These are phyloP conservation scores for Agroathelia rolfsii DNA, from an alignment of 1,284 basidiomycete genomes.

Conservation along the genomic window DNA sequence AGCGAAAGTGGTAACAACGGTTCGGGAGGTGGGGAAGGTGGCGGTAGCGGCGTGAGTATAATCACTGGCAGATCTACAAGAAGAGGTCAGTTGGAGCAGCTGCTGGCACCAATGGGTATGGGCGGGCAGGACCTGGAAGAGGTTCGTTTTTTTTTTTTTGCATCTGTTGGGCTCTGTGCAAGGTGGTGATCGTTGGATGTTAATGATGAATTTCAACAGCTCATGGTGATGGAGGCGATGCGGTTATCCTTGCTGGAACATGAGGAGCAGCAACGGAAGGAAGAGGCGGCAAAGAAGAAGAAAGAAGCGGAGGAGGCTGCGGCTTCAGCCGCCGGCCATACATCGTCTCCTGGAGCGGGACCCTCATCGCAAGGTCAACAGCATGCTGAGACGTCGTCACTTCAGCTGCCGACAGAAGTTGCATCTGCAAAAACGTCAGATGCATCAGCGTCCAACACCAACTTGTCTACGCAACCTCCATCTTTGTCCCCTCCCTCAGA, in stretches of 20 bases:
- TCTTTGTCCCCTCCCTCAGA: slow-evolving; percentile 20
- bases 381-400: not conserved
- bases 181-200: slow-evolving; percentile 22
- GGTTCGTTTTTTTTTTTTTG: slow-evolving; percentile 34
- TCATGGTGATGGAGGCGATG: slow-evolving; percentile 99
- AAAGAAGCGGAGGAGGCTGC: slow-evolving; percentile 31
- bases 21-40: slow-evolving; percentile 31
- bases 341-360: slow-evolving; percentile 20
- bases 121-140: slow-evolving; percentile 82
- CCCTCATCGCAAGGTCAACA: slow-evolving; percentile 1
- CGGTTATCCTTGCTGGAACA: slow-evolving; percentile 89
- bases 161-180: slow-evolving; percentile 32
- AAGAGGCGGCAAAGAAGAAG: slow-evolving; percentile 48
- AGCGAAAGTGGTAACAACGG: slow-evolving; percentile 44
- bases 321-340: slow-evolving; percentile 14
- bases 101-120: slow-evolving; percentile 58
- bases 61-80: slow-evolving; percentile 51
- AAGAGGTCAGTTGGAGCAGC: slow-evolving; percentile 47
- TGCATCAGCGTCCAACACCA: slow-evolving; percentile 9
- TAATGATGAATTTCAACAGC: slow-evolving; percentile 33
- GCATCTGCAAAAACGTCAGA: slow-evolving; percentile 10
- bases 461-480: slow-evolving; percentile 13
- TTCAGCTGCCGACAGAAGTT: slow-evolving; percentile 13
- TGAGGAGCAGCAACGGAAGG: slow-evolving; percentile 66
- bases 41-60: slow-evolving; percentile 29